These are phyloP conservation scores for Didymellaceae sp. DNA, from an alignment of 2,329 filamentous ascomycete species.

Conservation along the genomic window DNA sequence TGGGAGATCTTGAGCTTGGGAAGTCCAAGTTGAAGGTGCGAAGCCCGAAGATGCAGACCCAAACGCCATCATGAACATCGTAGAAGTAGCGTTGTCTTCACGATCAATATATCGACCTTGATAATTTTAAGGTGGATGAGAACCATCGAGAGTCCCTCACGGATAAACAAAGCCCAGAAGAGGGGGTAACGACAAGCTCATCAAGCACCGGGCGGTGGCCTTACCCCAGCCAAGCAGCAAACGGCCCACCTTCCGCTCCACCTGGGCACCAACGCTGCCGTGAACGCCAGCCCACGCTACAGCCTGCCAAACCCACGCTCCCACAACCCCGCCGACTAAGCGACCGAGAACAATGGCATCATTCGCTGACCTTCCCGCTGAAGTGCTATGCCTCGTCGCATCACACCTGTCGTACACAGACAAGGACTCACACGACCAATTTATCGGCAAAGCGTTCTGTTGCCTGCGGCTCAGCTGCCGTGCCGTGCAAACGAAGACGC, in stretches of 20 bases:
- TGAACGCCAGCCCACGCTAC: too few relatives aligned
- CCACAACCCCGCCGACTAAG: too few relatives aligned
- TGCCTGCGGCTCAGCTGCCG: not conserved
- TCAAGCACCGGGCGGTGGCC: constrained; percentile 8
- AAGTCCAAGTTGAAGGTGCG: not conserved
- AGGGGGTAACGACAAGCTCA: constrained; percentile 6
- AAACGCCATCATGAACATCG: too few relatives aligned
- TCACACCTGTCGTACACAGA: not conserved
- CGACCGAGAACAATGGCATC: too few relatives aligned
- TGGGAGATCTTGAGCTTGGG: not conserved
- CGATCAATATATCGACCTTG: too few relatives aligned
- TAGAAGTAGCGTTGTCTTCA: too few relatives aligned
- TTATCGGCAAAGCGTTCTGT: not conserved
- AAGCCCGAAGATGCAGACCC: not conserved
- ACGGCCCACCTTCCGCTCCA: not conserved
- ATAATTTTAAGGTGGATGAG: not conserved
- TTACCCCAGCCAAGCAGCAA: not conserved
- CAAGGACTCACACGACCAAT: not conserved
- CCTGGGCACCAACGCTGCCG: not conserved
- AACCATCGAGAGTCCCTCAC: not conserved
- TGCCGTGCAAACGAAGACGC: not conserved
- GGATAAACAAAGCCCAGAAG: constrained; percentile 1
- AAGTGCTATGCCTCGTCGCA: not conserved
- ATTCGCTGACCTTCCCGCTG: not conserved
- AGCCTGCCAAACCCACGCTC: too few relatives aligned